These are phyloP conservation scores for Podaxis pistillaris DNA, from an alignment of 768 basidiomycete species.

Conservation along the genomic window DNA sequence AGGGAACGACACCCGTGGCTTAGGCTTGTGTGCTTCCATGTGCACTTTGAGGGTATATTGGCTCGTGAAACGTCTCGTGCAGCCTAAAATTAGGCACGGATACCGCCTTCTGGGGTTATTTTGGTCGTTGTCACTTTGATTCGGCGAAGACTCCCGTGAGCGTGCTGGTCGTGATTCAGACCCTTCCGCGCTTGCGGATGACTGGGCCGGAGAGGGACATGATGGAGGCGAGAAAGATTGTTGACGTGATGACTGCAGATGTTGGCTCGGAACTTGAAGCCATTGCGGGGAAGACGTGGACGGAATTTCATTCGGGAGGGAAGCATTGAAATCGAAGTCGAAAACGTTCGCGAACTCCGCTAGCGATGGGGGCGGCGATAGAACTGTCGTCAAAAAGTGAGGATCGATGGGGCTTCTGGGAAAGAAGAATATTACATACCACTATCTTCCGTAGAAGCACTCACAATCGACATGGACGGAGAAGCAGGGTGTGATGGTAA, in stretches of 20 bases:
- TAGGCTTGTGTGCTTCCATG: slow-evolving; percentile 54
- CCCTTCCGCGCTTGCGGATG: slow-evolving; percentile 25
- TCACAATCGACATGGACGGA: slow-evolving; percentile 29
- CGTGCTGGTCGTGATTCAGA: slow-evolving; percentile 22
- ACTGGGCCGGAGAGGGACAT: slow-evolving; percentile 25
- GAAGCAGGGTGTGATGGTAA: slow-evolving; percentile 18
- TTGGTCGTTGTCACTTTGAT: slow-evolving; percentile 32
- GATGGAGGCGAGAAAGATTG: slow-evolving; percentile 19
- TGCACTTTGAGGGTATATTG: slow-evolving; percentile 56
- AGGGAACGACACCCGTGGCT: slow-evolving; percentile 44
- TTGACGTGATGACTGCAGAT: slow-evolving; percentile 14
- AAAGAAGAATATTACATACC: slow-evolving; percentile 21
- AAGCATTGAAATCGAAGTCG: slow-evolving; percentile 30
- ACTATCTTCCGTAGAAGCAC: slow-evolving; percentile 33
- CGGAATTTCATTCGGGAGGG: slow-evolving; percentile 15
- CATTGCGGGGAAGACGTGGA: slow-evolving; percentile 13
- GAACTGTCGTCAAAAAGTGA: slow-evolving; percentile 21
- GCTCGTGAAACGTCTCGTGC: slow-evolving; percentile 48
- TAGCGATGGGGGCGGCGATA: slow-evolving; percentile 31
- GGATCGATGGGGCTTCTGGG: slow-evolving; percentile 8
- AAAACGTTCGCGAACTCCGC: slow-evolving; percentile 31
- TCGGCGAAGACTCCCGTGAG: slow-evolving; percentile 33
- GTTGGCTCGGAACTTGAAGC: slow-evolving; percentile 15
- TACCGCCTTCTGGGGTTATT: slow-evolving; percentile 38
- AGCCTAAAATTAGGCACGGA: slow-evolving; percentile 46